Base-by-base conservation (phyloP, 1,139 yeast genomes). In the Geotrichum fermentans region DNA sequence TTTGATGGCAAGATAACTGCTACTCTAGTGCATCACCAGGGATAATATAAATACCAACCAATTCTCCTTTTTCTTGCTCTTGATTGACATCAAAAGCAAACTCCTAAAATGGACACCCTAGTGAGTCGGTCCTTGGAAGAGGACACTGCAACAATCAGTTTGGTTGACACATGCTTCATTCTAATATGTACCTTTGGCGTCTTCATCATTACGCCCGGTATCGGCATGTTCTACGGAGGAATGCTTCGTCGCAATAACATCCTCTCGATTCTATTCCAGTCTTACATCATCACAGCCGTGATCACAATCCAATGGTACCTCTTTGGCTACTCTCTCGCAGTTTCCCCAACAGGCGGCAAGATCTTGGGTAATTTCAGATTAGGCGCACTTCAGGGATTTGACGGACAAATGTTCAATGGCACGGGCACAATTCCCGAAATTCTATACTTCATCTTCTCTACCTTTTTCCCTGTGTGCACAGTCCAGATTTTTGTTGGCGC, bases 271-370 rank as follows among this genome's bases (percentile, higher is more conserved):
- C 69, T 86, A 55, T 85, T 94, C 90, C 90, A 92, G 17, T 41
- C 50, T 13, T 40, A 80, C 90, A 5, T 70, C 85, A 85, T 90
- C 13, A 79, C 79, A 16, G 82, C 89, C 62, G 70, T 86, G 38
- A 77, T 86, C 6, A 71, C 81, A 1, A 82, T 87, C 73, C 94
- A 86, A 63, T 92, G 97, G 97, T 92, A 89, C 67, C 87, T 92
- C 63, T 90, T 97, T 97, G 97, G 97, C 22, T 92, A 87, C 65
- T 87, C 96, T 0, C 71, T 92, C 43, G 95, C 97, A 2, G 88
- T 90, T 61, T 80, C 92, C 0, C 63, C 74, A 14, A 78, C 84
- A 0, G 87, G 95, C 2, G 69, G 82, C 37, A 87, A 88, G 66
- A 80, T 82, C 38, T 90, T 82, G 64, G 97, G 98, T 4, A 82